A percentile compares a stretch with the other conserved stretches of the same genome.
These are phyloP conservation scores for Malus hybrid DNA, from an alignment of 331 rosid species.

Conservation along the genomic window DNA sequence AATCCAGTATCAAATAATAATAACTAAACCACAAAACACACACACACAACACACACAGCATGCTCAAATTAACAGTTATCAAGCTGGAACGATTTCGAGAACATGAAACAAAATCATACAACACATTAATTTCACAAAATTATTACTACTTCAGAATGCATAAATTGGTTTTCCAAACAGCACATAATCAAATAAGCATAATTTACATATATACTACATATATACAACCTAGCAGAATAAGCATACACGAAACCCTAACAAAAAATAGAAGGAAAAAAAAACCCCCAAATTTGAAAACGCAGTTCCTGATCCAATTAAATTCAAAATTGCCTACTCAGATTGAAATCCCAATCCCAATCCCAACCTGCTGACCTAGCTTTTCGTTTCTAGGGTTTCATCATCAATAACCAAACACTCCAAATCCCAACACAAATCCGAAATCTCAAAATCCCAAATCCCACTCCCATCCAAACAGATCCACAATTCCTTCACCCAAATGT, in stretches of 20 bases:
- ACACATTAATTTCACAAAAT: not conserved
- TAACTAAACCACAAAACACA: not conserved
- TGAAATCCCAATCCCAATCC: not conserved
- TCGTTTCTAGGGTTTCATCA: constrained; percentile 18
- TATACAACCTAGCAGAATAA: not conserved
- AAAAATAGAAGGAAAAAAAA: not conserved
- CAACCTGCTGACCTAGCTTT: constrained; percentile 7
- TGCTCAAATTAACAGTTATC: not conserved
- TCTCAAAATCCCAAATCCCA: not conserved
- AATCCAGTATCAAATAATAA: not conserved
- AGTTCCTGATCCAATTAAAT: not conserved
- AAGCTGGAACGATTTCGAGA: not conserved
- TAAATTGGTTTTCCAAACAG: not conserved
- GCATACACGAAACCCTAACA: not conserved
- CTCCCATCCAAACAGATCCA: too few relatives aligned
- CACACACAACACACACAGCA: not conserved
- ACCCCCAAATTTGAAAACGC: constrained; percentile 1
- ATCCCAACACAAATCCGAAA: not conserved
- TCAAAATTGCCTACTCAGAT: not conserved
- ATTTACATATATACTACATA: not conserved
- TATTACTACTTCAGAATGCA: not conserved
- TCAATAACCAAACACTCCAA: not conserved
- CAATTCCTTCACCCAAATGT: too few relatives aligned
- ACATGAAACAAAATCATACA: not conserved
- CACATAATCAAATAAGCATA: not conserved